Percentiles rank a stretch among this genome's conserved stretches.
These are phyloP conservation scores for Rubroboletus satanas DNA, from an alignment of 768 basidiomycete species.

Conservation along the genomic window DNA sequence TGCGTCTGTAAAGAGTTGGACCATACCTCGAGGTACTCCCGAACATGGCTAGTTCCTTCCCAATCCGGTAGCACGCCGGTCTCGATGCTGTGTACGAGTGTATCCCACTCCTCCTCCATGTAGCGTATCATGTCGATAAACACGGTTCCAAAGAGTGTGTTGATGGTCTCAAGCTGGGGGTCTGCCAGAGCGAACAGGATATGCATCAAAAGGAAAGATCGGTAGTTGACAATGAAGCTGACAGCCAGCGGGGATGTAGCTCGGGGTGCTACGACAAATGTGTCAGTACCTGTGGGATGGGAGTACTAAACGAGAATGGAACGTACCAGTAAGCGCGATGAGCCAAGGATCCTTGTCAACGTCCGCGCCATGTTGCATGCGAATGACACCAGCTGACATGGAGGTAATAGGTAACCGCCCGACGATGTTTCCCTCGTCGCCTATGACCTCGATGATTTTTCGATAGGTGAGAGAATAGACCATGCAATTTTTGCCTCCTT, in stretches of 20 bases:
- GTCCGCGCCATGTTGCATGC: constrained; percentile 15
- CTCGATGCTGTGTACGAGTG: constrained; percentile 10
- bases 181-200: constrained; percentile 22
- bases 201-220: constrained; percentile 21
- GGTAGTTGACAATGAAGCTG: constrained; percentile 18
- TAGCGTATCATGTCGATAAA: constrained; percentile 22
- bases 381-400: constrained; percentile 18
- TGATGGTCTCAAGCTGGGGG: constrained; percentile 13
- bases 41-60: constrained; percentile 16
- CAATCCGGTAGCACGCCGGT: constrained; percentile 16
- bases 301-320: not conserved
- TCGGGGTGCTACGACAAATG: constrained; percentile 4
- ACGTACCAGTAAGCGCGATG: constrained; percentile 7
- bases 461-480: constrained; percentile 18
- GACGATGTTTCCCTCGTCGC: not conserved
- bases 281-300: not conserved
- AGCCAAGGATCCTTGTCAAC: constrained; percentile 14
- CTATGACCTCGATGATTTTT: constrained; percentile 3
- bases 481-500: constrained; percentile 21
- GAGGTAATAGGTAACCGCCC: constrained; percentile 3
- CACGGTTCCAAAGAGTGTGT: constrained; percentile 12
- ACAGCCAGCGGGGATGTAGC: constrained; percentile 17
- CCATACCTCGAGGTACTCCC: constrained; percentile 15
- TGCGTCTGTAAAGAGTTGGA: too few relatives aligned
- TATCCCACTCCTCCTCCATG: constrained; percentile 23